Evolutionary conservation across 768 basidiomycete species (phyloP).

Genomic region (Mycena maculata): DNA sequence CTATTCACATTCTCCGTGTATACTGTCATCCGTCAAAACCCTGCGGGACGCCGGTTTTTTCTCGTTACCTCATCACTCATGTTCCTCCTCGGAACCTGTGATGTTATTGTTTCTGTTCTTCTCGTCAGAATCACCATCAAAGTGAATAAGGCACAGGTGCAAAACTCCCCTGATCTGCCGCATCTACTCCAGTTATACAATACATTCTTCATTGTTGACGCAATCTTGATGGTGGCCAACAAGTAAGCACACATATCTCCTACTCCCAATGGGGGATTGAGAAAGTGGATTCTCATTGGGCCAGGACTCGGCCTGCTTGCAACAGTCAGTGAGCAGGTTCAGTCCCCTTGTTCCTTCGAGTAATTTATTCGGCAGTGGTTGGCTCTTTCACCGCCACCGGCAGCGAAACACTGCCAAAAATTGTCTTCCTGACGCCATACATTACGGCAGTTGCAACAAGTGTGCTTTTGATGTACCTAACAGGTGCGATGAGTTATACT

Average conservation of each 20-base stretch:
- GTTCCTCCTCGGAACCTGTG: constrained; percentile 17
- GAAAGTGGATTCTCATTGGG: constrained; percentile 8
- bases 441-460: constrained; percentile 13
- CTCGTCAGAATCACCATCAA: constrained; percentile 3
- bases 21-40: constrained; percentile 12
- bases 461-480: constrained; percentile 12
- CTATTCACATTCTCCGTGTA: constrained; percentile 18
- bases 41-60: constrained; percentile 13
- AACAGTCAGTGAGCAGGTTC: constrained; percentile 14
- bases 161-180: constrained; percentile 1
- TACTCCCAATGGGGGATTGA: constrained; percentile 5
- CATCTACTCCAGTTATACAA: constrained; percentile 10
- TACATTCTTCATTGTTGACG: constrained; percentile 3
- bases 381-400: constrained; percentile 9
- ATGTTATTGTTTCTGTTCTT: constrained; percentile 1
- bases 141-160: constrained; percentile 13
- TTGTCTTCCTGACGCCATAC: constrained; percentile 9
- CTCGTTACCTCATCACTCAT: constrained; percentile 8
- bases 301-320: constrained; percentile 8
- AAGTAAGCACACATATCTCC: constrained; percentile 12
- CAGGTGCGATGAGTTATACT: constrained; percentile 12
- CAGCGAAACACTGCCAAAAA: not conserved
- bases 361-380: constrained; percentile 1
- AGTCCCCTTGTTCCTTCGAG: not conserved
- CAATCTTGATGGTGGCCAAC: constrained; percentile 18